Conservation (phyloP, 73 alveolate genomes). For the Tetrahymena malaccensis region DNA sequence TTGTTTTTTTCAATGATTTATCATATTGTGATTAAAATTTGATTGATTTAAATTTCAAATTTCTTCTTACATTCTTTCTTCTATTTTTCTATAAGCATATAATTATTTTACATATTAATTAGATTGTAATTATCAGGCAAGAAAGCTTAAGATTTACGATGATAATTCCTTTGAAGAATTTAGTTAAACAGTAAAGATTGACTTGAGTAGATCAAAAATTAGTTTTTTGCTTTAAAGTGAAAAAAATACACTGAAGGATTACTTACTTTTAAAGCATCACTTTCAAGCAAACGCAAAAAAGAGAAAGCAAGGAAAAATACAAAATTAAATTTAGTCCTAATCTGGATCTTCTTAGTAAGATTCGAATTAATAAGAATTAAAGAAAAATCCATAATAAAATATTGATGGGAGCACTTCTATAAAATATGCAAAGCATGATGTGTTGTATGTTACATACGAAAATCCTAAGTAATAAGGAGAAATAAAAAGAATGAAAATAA, state of each 20-base stretch:
- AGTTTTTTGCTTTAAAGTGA: neutral
- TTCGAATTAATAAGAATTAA: neutral
- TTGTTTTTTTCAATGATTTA: no score
- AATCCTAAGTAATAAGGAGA: neutral
- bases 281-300: neutral
- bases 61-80: neutral
- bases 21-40: no score
- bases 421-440: neutral
- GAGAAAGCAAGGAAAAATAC: no score
- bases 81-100: neutral
- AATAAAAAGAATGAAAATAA: neutral
- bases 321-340: neutral
- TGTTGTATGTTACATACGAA: neutral
- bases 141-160: neutral
- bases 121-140: neutral
- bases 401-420: neutral
- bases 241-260: neutral
- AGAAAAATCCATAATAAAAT: neutral
- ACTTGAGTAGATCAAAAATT: neutral
- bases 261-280: neutral
- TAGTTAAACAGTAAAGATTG: neutral
- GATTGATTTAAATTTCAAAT: no score
- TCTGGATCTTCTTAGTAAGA: neutral
- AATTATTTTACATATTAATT: neutral
- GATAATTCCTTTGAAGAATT: neutral